Base-by-base conservation (phyloP, 768 basidiomycete genomes). In the Lactifluus volemus region DNA sequence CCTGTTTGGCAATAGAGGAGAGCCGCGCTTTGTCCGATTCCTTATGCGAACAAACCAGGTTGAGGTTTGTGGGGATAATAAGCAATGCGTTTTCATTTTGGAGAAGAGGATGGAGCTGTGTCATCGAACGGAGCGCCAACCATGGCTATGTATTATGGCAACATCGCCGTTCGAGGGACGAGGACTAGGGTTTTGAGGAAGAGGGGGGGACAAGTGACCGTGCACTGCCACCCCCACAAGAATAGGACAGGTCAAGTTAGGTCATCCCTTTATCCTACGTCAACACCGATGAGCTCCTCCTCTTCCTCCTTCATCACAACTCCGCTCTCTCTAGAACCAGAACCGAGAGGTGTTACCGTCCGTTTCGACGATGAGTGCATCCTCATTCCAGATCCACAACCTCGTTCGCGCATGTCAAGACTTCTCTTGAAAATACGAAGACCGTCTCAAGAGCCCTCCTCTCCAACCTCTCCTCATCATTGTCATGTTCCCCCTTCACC, bases 81-180 rank as follows among this genome's bases (percentile, higher is more conserved):
- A 4, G 48, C 34, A 29, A 48, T 55, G 21, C 38, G 55, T 45
- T n/a, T 56, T 47, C 89, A 86, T 87, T 60, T 39, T 53, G 48
- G 41, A 59, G 55, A 49, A 57, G 11, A 25, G 21, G 2, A 58
- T 14, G 38, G 36, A 25, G 12, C 38, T 21, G n/a, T 49, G 38
- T 42, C 8, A 57, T 47, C 4, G 49, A 39, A 39, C 61, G 61
- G 61, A 62, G 53, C 59, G 57, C 50, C n/a, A 44, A 39, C 73
- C 81, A 67, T 68, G 85, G 89, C 90, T 53, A 91, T 93, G 68
- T 25, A 93, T 85, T 70, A 93, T 91, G 15, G 88, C 89, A 8
- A 92, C 25, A 25, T 25, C 25, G 25, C 25, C 25, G 25, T 25
- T 25, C 25, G 25, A 25, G 25, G n/a, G 25, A 25, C 25, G 89